A percentile compares a stretch with the other conserved stretches of the same genome.
Conservation (phyloP, 1,284 basidiomycete species). For the Ganoderma leucocontextum region DNA sequence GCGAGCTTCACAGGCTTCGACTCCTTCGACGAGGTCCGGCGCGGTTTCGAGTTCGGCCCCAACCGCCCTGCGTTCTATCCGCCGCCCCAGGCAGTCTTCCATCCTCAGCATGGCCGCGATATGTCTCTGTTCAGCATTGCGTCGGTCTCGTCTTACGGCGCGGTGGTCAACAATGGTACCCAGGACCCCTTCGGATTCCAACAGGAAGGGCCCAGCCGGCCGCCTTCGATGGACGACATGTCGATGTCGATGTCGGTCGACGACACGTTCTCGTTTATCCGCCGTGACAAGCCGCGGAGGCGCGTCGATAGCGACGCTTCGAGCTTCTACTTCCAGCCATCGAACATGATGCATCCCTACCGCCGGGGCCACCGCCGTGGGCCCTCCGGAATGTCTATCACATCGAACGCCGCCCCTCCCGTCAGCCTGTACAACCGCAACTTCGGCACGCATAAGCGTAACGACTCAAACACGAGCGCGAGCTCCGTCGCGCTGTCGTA, state of each 20-base stretch:
- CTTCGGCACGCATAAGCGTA: slow-evolving; percentile 53
- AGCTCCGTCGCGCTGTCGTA: slow-evolving; percentile 64
- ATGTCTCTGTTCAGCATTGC: slow-evolving; percentile 81
- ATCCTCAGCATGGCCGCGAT: slow-evolving; percentile 52
- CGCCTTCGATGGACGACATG: slow-evolving; percentile 58
- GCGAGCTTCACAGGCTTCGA: slow-evolving; percentile 76
- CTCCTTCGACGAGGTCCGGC: slow-evolving; percentile 75
- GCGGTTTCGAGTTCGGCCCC: slow-evolving; percentile 76
- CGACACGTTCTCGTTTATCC: slow-evolving; percentile 77
- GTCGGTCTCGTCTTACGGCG: slow-evolving; percentile 84
- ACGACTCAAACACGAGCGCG: slow-evolving; percentile 60
- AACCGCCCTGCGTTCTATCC: slow-evolving; percentile 73
- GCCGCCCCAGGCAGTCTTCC: slow-evolving; percentile 47
- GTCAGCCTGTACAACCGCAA: slow-evolving; percentile 76
- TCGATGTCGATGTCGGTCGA: slow-evolving; percentile 66
- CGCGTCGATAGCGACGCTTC: slow-evolving; percentile 81
- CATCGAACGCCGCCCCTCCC: slow-evolving; percentile 63
- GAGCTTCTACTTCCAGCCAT: slow-evolving; percentile 70
- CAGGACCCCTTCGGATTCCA: slow-evolving; percentile 79
- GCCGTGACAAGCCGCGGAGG: slow-evolving; percentile 49
- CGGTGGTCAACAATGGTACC: slow-evolving; percentile 67
- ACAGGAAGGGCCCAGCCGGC: slow-evolving; percentile 52
- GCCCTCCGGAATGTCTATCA: slow-evolving; percentile 55
- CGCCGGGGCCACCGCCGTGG: slow-evolving; percentile 57
- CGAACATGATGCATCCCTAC: slow-evolving; percentile 33